These are phyloP conservation scores for Teunomyces stri DNA, from an alignment of 805 yeast species.

Conservation along the genomic window DNA sequence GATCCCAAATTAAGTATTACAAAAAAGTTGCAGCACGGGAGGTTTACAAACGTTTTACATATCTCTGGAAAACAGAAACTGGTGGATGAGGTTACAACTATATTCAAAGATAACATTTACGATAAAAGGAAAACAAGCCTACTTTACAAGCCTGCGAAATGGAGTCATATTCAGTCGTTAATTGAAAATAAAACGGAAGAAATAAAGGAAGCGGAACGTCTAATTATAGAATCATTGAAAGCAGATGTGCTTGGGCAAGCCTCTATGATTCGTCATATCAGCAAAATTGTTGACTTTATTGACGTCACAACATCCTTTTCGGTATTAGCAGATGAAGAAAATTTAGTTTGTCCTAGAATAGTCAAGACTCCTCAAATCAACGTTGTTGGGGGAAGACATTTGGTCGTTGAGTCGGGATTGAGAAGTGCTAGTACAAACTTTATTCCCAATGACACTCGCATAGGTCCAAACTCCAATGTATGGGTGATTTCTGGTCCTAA, in stretches of 20 bases:
- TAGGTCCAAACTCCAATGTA: slow-evolving; percentile 19
- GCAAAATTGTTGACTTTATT: slow-evolving; percentile 56
- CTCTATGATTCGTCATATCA: slow-evolving; percentile 46
- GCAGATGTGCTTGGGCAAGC: slow-evolving; percentile 43
- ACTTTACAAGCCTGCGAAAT: slow-evolving; percentile 42
- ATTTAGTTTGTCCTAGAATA: slow-evolving; percentile 64
- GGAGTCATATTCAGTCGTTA: slow-evolving; percentile 55
- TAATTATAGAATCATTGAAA: slow-evolving; percentile 50
- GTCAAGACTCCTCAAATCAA: slow-evolving; percentile 46
- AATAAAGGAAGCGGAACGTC: slow-evolving; percentile 55
- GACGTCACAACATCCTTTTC: slow-evolving; percentile 79
- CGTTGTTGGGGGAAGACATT: slow-evolving; percentile 71
- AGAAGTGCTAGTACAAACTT: slow-evolving; percentile 47
- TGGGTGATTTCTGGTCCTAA: slow-evolving; percentile 33
- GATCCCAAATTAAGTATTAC: slow-evolving; percentile 31
- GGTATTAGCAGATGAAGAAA: slow-evolving; percentile 61
- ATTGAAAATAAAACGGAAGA: slow-evolving; percentile 44
- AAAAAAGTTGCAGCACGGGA: slow-evolving; percentile 28
- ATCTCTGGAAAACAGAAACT: slow-evolving; percentile 40
- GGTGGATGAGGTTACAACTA: slow-evolving; percentile 17
- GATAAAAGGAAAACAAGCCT: slow-evolving; percentile 43
- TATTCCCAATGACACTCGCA: slow-evolving; percentile 37
- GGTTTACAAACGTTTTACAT: slow-evolving; percentile 44
- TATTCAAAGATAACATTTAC: slow-evolving; percentile 21
- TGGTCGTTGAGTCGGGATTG: slow-evolving; percentile 80